Evolutionary conservation across 2,329 filamentous ascomycete genomes (phyloP), one percentile per base, ranked within the genome.

Genomic region (Clonostachys rhizophaga): DNA sequence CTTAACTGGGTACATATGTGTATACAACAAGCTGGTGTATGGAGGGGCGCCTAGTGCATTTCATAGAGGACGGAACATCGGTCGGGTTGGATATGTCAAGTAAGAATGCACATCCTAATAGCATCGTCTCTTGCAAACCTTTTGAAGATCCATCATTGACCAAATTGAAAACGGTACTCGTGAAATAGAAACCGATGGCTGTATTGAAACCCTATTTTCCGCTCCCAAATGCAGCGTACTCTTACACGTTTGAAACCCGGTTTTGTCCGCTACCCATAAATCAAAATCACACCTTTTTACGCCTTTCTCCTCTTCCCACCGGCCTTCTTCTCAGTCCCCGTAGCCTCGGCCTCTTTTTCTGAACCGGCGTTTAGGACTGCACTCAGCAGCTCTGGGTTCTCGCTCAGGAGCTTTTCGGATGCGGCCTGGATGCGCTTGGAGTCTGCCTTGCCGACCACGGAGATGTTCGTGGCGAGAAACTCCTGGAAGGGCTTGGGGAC

Each of bases 401-500:
- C 65, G 33, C 68, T 62, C 8, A 69, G 51, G 35, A 70, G 56
- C 30, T 68, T 61, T 44, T 67, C 60, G 6, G 66, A 58, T 4
- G 63, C 59, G 37, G 60, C 54, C 50, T 58, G 60, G n/a, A 74
- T 73, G 47, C 76, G 74, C 63, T 79, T 78, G 36, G 83, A 78
- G 57, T 92, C 88, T 34, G 76, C 75, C 55, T 74, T 75, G 44
- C 84, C 87, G 51, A 92, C 76, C 34, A 78, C 61, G 1, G 83
- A 79, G 5, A 92, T 74, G 39, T 78, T 75, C n/a, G 76, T 77
- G 11, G 87, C 87, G 43, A 94, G 72, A 70, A 89, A 82, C 61
- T 84, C 79, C 75, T 94, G 89, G 68, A 94, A 91, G 6, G 89
- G 88, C 54, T 80, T 72, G 9, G 81, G 78, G 42, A 91, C 78